Percentiles rank a stretch among this genome's conserved stretches.
Evolutionary conservation across 495 filamentous ascomycete genomes (phyloP).

Genomic region (Neurospora tetrasperma): DNA sequence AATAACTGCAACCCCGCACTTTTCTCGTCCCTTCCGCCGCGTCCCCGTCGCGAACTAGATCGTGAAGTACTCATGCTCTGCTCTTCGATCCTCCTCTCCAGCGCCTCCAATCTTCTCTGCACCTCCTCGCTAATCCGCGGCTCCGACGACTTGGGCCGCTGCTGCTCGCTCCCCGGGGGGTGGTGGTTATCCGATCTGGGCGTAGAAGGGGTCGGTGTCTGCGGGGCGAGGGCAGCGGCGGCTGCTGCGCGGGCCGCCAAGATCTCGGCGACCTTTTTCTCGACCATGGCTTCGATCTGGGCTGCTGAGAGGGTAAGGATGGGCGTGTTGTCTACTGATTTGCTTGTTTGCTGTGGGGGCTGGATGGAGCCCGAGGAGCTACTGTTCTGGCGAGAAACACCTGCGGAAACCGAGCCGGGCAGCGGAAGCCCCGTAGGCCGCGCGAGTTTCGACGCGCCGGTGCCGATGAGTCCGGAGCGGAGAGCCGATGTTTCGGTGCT

Average conservation of each 20-base stretch:
- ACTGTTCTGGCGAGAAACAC: not conserved
- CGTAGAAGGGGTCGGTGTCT: not conserved
- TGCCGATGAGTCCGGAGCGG: not conserved
- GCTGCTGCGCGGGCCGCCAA: conserved; percentile 58
- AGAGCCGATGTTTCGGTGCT: not conserved
- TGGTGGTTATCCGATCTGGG: conserved; percentile 13
- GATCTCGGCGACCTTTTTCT: conserved; percentile 82
- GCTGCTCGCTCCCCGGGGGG: conserved; percentile 20
- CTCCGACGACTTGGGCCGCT: conserved; percentile 4
- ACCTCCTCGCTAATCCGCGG: conserved; percentile 63
- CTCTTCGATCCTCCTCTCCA: conserved; percentile 72
- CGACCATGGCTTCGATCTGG: conserved; percentile 84
- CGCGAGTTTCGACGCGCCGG: conserved; percentile 30
- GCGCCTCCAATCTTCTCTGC: conserved; percentile 65
- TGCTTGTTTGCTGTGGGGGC: conserved; percentile 2
- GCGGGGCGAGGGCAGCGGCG: conserved; percentile 8
- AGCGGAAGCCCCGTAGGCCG: conserved; percentile 21
- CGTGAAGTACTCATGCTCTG: not conserved
- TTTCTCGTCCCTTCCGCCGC: conserved; percentile 42
- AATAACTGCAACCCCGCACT: conserved; percentile 67
- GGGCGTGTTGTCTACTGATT: conserved; percentile 22
- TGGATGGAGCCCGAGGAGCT: conserved; percentile 13
- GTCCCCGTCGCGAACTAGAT: conserved; percentile 12
- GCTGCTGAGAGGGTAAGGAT: conserved; percentile 50
- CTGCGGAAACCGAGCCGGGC: not conserved